phyloP scores from a whole-genome alignment of 2,329 filamentous ascomycete genomes.

The Westerdykella ornata region DNA sequence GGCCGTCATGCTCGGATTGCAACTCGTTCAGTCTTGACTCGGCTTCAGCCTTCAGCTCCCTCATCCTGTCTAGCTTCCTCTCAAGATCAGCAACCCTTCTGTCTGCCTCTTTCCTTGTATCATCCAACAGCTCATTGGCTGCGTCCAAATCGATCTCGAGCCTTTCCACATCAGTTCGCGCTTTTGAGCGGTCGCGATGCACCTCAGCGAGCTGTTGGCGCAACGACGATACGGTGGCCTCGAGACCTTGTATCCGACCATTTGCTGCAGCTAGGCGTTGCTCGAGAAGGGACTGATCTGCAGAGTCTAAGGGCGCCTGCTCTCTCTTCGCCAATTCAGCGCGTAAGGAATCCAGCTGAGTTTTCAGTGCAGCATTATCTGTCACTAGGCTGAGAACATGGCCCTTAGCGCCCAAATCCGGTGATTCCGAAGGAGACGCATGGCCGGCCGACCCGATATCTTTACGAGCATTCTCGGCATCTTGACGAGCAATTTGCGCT shows the following conservation, averaged over 20 bases:
- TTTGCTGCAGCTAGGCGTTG: conserved; percentile 21
- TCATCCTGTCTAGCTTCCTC: conserved; percentile 23
- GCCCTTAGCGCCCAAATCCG: too few species aligned
- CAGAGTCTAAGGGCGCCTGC: conserved; percentile 4
- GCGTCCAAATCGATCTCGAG: conserved; percentile 23
- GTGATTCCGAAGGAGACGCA: conserved; percentile 2
- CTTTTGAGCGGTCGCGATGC: conserved; percentile 21
- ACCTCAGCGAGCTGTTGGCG: conserved; percentile 31
- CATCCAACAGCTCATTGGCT: conserved; percentile 20
- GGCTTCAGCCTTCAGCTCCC: conserved; percentile 21
- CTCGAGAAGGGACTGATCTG: conserved; percentile 17
- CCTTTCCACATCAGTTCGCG: conserved; percentile 21
- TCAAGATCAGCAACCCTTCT: conserved; percentile 25
- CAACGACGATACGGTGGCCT: conserved; percentile 20
- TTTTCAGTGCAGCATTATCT: conserved; percentile 15
- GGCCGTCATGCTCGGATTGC: conserved; percentile 20
- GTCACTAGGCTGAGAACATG: too few species aligned
- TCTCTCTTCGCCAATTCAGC: conserved; percentile 19
- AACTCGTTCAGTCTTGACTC: conserved; percentile 23
- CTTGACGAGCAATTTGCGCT: conserved; percentile 18
- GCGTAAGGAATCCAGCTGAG: conserved; percentile 18
- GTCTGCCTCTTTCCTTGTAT: conserved; percentile 22
- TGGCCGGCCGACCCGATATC: conserved; percentile 12
- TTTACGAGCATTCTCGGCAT: conserved; percentile 21
- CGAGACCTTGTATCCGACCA: conserved; percentile 27